A percentile compares a stretch with the other conserved stretches of the same genome.
These are phyloP conservation scores for Dothideomycetidae sp. DNA, from an alignment of 2,329 filamentous ascomycete genomes.

Conservation along the genomic window DNA sequence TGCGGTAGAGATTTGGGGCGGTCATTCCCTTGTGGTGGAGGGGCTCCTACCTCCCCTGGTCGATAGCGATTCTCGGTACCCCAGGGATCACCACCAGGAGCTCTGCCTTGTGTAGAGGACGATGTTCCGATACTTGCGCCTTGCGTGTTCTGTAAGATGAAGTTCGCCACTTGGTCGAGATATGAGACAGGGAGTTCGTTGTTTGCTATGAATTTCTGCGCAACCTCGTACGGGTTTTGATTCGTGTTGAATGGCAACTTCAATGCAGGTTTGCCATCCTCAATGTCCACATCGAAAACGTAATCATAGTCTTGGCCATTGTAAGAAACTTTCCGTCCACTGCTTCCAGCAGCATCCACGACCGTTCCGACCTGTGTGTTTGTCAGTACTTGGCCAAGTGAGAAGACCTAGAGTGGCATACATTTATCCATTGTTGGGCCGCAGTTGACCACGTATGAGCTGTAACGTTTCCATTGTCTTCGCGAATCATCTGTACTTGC, in stretches of 20 bases:
- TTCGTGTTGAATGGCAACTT: slow-evolving; percentile 91
- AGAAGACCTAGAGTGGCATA: background rate
- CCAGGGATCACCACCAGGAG: slow-evolving; percentile 53
- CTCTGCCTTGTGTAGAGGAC: slow-evolving; percentile 29
- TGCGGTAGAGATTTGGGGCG: slow-evolving; percentile 57
- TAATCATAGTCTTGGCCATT: slow-evolving; percentile 85
- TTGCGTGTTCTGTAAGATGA: slow-evolving; percentile 80
- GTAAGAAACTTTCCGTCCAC: slow-evolving; percentile 48
- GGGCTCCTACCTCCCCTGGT: slow-evolving; percentile 46
- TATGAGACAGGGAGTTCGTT: slow-evolving; percentile 81
- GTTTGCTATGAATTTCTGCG: slow-evolving; percentile 76
- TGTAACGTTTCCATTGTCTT: slow-evolving; percentile 65
- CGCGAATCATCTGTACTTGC: slow-evolving; percentile 81
- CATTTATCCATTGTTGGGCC: slow-evolving; percentile 23
- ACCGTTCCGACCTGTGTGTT: slow-evolving; percentile 70
- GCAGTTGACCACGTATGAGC: slow-evolving; percentile 73
- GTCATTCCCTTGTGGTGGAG: slow-evolving; percentile 21
- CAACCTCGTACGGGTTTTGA: slow-evolving; percentile 83
- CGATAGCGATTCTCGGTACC: slow-evolving; percentile 67
- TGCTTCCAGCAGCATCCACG: slow-evolving; percentile 75
- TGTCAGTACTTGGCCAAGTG: background rate
- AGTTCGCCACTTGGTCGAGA: slow-evolving; percentile 81
- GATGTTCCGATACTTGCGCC: slow-evolving; percentile 59
- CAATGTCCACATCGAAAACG: slow-evolving; percentile 92
- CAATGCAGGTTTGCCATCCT: slow-evolving; percentile 80